A percentile compares a stretch with the other conserved stretches of the same genome.
These are phyloP conservation scores for Yamadazyma atmosphaerica DNA, from an alignment of 1,139 yeast species.

Conservation along the genomic window DNA sequence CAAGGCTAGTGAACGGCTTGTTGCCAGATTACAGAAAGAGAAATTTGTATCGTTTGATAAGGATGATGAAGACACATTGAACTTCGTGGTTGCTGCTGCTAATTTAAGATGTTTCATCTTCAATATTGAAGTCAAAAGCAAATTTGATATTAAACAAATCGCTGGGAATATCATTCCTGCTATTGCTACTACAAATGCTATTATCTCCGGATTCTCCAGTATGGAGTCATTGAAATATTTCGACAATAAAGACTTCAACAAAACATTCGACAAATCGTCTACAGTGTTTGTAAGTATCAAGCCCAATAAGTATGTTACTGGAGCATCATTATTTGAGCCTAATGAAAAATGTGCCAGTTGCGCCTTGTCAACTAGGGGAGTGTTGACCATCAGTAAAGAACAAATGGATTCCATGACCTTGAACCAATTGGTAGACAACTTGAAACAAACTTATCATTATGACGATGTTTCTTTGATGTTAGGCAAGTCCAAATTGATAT, in stretches of 20 bases:
- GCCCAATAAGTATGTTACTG: conserved; percentile 66
- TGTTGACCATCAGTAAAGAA: conserved; percentile 20
- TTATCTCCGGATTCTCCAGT: conserved; percentile 86
- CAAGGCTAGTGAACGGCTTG: conserved; percentile 50
- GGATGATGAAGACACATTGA: conserved; percentile 88
- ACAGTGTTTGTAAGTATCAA: conserved; percentile 68
- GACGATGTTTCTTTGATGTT: conserved; percentile 66
- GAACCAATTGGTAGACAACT: conserved; percentile 42
- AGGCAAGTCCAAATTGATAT: conserved; percentile 61
- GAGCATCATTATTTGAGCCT: conserved; percentile 61
- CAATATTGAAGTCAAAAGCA: conserved; percentile 68
- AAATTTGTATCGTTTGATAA: conserved; percentile 76
- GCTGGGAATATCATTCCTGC: conserved; percentile 99
- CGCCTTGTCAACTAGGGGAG: conserved; percentile 56
- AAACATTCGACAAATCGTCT: conserved; percentile 31
- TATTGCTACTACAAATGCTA: conserved; percentile 96
- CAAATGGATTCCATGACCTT: conserved; percentile 24
- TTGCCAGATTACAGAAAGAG: conserved; percentile 47
- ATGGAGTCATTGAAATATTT: conserved; percentile 65
- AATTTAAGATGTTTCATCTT: conserved; percentile 78
- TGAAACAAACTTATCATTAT: conserved; percentile 53
- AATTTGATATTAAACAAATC: conserved; percentile 87
- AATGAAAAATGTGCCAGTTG: conserved; percentile 75
- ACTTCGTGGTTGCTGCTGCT: conserved; percentile 87
- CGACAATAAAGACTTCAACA: conserved; percentile 17